Evolutionary conservation across 1,284 basidiomycete genomes (phyloP).

Genomic region (Rhodotorula sp.): DNA sequence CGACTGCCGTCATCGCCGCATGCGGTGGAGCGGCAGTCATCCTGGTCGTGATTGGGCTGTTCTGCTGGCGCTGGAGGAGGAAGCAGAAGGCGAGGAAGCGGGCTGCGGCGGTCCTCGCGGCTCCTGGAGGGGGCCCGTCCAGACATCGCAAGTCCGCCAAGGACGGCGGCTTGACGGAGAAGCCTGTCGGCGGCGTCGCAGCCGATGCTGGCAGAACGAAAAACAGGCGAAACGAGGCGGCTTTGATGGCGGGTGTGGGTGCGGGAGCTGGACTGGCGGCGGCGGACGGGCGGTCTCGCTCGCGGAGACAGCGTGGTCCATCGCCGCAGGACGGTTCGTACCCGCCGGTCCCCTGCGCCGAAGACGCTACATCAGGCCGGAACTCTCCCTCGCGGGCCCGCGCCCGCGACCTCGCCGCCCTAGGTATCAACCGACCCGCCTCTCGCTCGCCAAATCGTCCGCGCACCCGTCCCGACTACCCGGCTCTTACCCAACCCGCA

Average conservation of each 20-base stretch:
- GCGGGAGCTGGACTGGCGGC: neutral
- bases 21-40: slow-evolving; percentile 21
- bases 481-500: neutral
- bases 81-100: slow-evolving; percentile 14
- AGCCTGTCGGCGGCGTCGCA: neutral
- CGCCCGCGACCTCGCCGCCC: slow-evolving; percentile 8
- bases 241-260: neutral
- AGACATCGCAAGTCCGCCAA: neutral
- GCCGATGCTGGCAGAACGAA: neutral
- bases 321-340: neutral
- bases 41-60: slow-evolving; percentile 11
- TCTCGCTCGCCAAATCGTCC: neutral
- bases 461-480: neutral
- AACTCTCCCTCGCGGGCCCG: neutral
- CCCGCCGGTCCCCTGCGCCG: neutral
- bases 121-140: neutral
- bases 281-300: neutral
- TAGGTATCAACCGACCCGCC: slow-evolving; percentile 7
- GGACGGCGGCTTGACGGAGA: neutral
- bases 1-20: slow-evolving; percentile 27
- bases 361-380: neutral
- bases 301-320: neutral
- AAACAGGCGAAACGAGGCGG: neutral
- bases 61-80: slow-evolving; percentile 10
- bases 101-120: neutral